Conservation (phyloP, 208 protist genomes). For the Crithidia bombi region DNA sequence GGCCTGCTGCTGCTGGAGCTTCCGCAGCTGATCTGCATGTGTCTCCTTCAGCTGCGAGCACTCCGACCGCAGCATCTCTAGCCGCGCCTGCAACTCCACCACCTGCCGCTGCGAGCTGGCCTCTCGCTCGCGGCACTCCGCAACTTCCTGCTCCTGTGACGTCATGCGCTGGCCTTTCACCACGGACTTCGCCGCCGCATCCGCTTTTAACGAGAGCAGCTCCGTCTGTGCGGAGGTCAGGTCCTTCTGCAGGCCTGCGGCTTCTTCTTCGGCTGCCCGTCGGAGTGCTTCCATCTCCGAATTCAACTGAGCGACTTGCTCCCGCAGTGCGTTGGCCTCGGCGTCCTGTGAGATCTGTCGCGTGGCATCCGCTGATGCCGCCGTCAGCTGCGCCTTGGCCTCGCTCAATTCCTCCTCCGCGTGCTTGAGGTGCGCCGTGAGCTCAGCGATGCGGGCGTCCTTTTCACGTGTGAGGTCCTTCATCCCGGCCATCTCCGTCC, state of each 20-base stretch:
- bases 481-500: conserved; percentile 42
- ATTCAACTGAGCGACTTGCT: conserved; percentile 20
- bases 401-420: conserved; percentile 19
- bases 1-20: conserved; percentile 1
- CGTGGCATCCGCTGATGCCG: background rate
- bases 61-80: conserved; percentile 17
- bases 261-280: conserved; percentile 12
- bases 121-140: conserved; percentile 27
- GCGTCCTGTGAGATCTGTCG: background rate
- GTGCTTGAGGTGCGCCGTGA: conserved; percentile 27
- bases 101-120: conserved; percentile 23
- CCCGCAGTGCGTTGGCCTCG: conserved; percentile 3
- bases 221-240: conserved; percentile 17
- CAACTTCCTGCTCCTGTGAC: conserved; percentile 35
- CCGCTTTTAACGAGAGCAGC: conserved; percentile 30
- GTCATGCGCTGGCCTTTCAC: conserved; percentile 9
- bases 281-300: conserved; percentile 22
- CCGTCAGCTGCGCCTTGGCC: conserved; percentile 8
- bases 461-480: conserved; percentile 32
- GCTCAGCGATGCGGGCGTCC: conserved; percentile 34
- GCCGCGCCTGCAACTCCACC: conserved; percentile 17
- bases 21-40: conserved; percentile 4
- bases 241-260: conserved; percentile 8
- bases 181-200: conserved; percentile 25
- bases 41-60: conserved; percentile 24